phyloP scores from a whole-genome alignment of 345 rosid genomes.

The Lumnitzera littorea region DNA sequence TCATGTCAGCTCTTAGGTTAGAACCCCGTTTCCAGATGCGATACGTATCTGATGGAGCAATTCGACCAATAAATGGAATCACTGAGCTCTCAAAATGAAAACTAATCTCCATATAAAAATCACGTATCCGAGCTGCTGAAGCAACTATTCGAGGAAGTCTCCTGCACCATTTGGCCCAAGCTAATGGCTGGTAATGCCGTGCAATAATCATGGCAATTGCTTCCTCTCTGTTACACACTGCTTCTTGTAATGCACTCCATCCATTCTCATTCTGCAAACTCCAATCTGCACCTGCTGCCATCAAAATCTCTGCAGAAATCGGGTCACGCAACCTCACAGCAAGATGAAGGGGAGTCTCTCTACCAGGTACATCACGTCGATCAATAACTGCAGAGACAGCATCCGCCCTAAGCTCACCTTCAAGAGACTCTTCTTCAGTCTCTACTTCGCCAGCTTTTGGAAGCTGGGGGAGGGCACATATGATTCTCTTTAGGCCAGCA shows the following conservation, averaged over 20 bases:
- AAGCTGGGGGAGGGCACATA: slow-evolving; percentile 60
- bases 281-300: slow-evolving; percentile 98
- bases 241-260: slow-evolving; percentile 99
- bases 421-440: slow-evolving; percentile 69
- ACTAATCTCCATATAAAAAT: slow-evolving; percentile 96
- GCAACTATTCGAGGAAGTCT: slow-evolving; percentile 90
- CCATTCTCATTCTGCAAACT: slow-evolving; percentile 98
- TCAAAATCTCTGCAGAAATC: slow-evolving; percentile 72
- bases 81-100: slow-evolving; percentile 98
- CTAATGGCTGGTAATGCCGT: slow-evolving; percentile 90
- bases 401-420: slow-evolving; percentile 68
- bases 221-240: slow-evolving; percentile 97
- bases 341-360: slow-evolving; percentile 97
- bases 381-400: slow-evolving; percentile 67
- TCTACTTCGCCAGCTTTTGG: slow-evolving; percentile 80
- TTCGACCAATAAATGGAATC: slow-evolving; percentile 90
- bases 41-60: slow-evolving; percentile 98
- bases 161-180: slow-evolving; percentile 99
- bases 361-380: slow-evolving; percentile 83
- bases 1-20: slow-evolving; percentile 98
- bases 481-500: slow-evolving; percentile 51
- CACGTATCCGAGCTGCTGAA: slow-evolving; percentile 75
- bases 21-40: slow-evolving; percentile 98
- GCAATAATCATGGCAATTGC: slow-evolving; percentile 85
- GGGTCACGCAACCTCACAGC: slow-evolving; percentile 87